Percentiles rank a stretch among this genome's conserved stretches.
Conservation (phyloP, 192 early-diverging fungal genomes). For the Backusella luteola region DNA sequence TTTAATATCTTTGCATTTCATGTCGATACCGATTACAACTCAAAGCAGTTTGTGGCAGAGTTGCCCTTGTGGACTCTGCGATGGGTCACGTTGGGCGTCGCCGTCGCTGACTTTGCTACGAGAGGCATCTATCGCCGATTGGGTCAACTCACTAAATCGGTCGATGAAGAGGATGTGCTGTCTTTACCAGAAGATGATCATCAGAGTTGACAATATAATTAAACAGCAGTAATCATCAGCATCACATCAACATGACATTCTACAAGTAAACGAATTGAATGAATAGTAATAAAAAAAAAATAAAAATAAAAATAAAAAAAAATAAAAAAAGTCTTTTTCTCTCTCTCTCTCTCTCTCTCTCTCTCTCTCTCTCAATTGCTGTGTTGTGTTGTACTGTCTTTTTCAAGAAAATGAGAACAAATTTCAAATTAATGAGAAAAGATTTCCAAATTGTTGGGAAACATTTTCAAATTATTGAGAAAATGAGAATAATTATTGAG, state of each 20-base stretch:
- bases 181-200: slow-evolving; percentile 13
- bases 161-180: slow-evolving; percentile 34
- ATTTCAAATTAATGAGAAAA: no score
- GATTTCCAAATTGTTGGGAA: no score
- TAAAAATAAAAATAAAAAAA: no score
- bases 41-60: slow-evolving; percentile 51
- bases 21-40: slow-evolving; percentile 25
- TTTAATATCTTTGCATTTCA: slow-evolving; percentile 55
- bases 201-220: neutral
- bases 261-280: no score
- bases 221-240: no score
- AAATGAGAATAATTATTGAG: no score
- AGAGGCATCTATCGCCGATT: slow-evolving; percentile 32
- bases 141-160: slow-evolving; percentile 4
- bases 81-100: slow-evolving; percentile 57
- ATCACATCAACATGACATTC: neutral
- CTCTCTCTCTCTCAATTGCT: no score
- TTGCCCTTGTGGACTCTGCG: slow-evolving; percentile 53
- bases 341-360: neutral
- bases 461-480: no score
- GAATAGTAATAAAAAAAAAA: neutral
- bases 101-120: slow-evolving; percentile 44
- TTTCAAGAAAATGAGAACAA: no score
- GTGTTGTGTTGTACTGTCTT: neutral
- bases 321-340: neutral